Evolutionary conservation across 75 land plant species (phyloP).

Genomic region (Cunninghamia lanceolata): DNA sequence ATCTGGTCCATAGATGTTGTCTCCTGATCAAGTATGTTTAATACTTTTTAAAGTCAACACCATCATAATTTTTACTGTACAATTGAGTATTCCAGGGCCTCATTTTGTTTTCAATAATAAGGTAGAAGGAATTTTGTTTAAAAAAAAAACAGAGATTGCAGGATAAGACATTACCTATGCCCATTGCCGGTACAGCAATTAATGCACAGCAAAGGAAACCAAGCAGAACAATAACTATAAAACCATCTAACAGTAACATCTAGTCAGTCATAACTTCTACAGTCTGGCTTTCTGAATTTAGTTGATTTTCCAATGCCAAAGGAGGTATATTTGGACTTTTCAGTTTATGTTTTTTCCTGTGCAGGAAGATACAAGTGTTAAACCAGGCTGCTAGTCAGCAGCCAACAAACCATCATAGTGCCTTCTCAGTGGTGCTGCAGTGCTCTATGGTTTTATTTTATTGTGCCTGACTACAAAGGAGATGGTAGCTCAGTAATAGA

Average conservation of each 20-base stretch:
- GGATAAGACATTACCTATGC: background rate
- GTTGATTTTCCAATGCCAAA: background rate
- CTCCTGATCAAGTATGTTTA: conserved; percentile 46
- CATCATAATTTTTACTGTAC: background rate
- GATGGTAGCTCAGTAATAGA: background rate
- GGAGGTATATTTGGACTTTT: background rate
- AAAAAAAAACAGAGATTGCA: background rate
- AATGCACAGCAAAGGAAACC: background rate
- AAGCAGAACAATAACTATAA: background rate
- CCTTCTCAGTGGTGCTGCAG: background rate
- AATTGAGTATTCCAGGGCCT: background rate
- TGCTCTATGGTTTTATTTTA: background rate
- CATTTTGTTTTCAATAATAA: background rate
- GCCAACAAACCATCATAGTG: background rate
- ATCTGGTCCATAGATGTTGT: conserved; percentile 73
- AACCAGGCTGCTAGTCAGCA: background rate
- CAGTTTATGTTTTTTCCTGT: background rate
- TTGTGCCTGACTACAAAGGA: background rate
- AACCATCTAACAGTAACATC: background rate
- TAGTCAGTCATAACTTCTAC: background rate
- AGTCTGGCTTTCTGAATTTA: background rate
- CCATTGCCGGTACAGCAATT: background rate
- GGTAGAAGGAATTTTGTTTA: background rate
- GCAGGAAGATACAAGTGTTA: background rate
- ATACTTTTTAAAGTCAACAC: background rate